Evolutionary conservation across 371 early-diverging fungal species (phyloP), one percentile per base, ranked within the genome.

Genomic region (Mycotypha africana): DNA sequence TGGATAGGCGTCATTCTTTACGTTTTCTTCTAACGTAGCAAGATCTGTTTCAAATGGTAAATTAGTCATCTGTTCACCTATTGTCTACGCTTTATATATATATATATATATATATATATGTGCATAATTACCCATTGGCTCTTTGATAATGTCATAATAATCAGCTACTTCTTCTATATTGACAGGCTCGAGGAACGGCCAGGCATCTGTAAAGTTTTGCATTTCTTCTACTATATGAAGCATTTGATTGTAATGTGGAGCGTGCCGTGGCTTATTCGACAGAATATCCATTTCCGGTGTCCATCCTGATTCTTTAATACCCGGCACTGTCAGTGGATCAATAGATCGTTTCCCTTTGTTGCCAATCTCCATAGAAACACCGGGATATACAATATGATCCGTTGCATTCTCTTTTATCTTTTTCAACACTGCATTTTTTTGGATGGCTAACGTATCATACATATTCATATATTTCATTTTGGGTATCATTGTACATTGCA

Each of bases 161-260:
- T 98, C 98, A 3, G 93, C 85, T 0, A 99, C 99, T 23, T 89
- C 85, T 16, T 90, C 84, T 1, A 85, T 76, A 45, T 92, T 86
- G 8, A 99, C 99, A 8, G 99, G 98, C 41, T 95, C 88, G 34
- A 85, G 70, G 67, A 99, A 99, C 17, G 99, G 99, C 99, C 99
- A 99, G 4, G 99, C 82, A 33, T 79, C 75, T 4, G 86, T 71
- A 61, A 95, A 81, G 7, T 74, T 84, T 58, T 84, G 72, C 46
- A 94, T 72, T 50, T 90, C 91, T 22, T 76, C 66, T 14, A 93
- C 82, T 23, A 93, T 65, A 45, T 80, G 85, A 30, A 76, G 65
- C 77, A 91, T 79, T 51, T 82, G 77, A 40, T 81, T 78, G 64
- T 80, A 75, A 45, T 82, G 65, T 8, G 75, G 67, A 15, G 69